A percentile compares a stretch with the other conserved stretches of the same genome.
Conservation (phyloP, 805 yeast species). For the Metschnikowia santaceciliae region DNA sequence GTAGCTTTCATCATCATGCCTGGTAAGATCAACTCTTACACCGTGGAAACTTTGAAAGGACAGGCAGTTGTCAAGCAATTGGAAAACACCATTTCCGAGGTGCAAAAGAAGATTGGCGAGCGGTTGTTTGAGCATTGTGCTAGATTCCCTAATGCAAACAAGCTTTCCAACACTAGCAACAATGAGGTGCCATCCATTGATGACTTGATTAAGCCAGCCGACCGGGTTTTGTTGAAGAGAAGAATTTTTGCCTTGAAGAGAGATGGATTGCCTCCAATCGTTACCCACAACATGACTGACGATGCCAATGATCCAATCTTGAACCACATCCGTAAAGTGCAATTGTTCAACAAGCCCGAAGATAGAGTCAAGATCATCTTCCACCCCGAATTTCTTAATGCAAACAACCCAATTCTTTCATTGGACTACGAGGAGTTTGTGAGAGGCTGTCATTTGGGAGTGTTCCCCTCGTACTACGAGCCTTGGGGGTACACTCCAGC, state of each 20-base stretch:
- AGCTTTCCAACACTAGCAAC: slow-evolving; percentile 39
- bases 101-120: slow-evolving; percentile 80
- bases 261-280: slow-evolving; percentile 88
- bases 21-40: slow-evolving; percentile 87
- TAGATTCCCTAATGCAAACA: slow-evolving; percentile 48
- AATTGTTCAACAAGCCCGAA: slow-evolving; percentile 80
- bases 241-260: slow-evolving; percentile 91
- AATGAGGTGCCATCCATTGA: slow-evolving; percentile 74
- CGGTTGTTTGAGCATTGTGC: slow-evolving; percentile 90
- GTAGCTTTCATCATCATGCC: slow-evolving; percentile 99
- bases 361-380: slow-evolving; percentile 93
- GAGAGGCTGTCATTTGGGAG: slow-evolving; percentile 96
- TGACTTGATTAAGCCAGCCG: slow-evolving; percentile 81
- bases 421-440: slow-evolving; percentile 96
- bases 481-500: slow-evolving; percentile 99
- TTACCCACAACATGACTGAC: slow-evolving; percentile 94
- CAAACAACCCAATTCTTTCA: slow-evolving; percentile 89
- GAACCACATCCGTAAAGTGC: slow-evolving; percentile 87
- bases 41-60: slow-evolving; percentile 92
- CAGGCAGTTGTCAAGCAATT: slow-evolving; percentile 94
- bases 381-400: slow-evolving; percentile 95
- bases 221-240: slow-evolving; percentile 82
- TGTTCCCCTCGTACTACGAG: slow-evolving; percentile 96
- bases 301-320: slow-evolving; percentile 88
- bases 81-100: slow-evolving; percentile 83